These are phyloP conservation scores for Cyclotella baltica DNA, from an alignment of 108 stramenopile genomes.

Conservation along the genomic window DNA sequence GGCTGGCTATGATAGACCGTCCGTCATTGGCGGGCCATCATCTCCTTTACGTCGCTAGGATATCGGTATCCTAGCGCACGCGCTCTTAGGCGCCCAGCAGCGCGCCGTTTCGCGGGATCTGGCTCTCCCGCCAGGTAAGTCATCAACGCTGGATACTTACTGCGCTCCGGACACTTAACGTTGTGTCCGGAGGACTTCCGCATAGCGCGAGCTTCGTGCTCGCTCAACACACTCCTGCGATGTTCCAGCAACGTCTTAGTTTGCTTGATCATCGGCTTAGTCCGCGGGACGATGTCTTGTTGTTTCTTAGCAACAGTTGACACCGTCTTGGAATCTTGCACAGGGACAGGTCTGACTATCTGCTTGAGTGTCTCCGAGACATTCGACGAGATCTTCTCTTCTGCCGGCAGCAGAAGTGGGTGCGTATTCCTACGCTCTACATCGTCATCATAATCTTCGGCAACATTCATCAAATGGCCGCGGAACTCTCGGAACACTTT, in stretches of 20 bases:
- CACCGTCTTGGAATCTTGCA: background rate
- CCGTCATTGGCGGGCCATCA: slow-evolving; percentile 3
- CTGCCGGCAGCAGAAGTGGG: slow-evolving; percentile 7
- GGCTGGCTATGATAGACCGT: background rate
- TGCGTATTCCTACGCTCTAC: background rate
- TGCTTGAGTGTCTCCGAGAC: background rate
- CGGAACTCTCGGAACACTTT: background rate
- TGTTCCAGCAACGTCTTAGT: slow-evolving; percentile 3
- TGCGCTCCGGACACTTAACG: slow-evolving; percentile 7
- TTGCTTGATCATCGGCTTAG: slow-evolving; percentile 9
- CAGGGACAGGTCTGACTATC: background rate
- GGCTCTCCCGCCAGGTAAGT: background rate
- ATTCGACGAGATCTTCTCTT: slow-evolving; percentile 3
- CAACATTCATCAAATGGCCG: background rate
- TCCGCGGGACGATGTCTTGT: background rate
- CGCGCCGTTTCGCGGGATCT: slow-evolving; percentile 4
- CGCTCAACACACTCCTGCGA: slow-evolving; percentile 12
- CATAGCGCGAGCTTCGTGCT: background rate
- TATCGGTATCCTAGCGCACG: slow-evolving; percentile 2
- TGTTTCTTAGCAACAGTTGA: background rate
- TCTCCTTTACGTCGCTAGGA: slow-evolving; percentile 5
- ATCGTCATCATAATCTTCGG: background rate
- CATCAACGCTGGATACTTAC: slow-evolving; percentile 2
- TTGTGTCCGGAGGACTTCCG: background rate
- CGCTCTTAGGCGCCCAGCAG: slow-evolving; percentile 1